Base-by-base conservation (phyloP, 2,329 filamentous ascomycete genomes). In the Hypomyces perniciosus region DNA sequence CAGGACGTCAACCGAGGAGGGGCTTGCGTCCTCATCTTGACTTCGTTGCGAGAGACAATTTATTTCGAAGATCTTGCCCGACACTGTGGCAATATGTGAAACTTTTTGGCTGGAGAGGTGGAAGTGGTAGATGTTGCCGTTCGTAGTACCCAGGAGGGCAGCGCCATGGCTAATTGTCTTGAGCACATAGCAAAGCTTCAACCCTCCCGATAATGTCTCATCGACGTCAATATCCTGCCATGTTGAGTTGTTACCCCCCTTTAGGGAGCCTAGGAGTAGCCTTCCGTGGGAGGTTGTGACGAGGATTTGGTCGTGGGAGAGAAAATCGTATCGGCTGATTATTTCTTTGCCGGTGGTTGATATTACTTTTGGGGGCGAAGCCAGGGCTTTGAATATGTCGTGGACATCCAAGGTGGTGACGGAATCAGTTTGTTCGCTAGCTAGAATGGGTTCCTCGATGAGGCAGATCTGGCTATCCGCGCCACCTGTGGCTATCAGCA, bases 401-500 rank as follows among this genome's bases (percentile, higher is more conserved):
- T 61, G 57, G 7, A 70, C 57, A n/a, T 67, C 64, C 12, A 70
- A 48, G 8, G 57, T 62, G 12, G 57, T 52, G 34, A 47, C 37
- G 12, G 10, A n/a, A 4, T 38, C 42, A 5, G 5, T 20, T 2
- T 13, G 13, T 4, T 46, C 38, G n/a, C 8, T 12, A 13, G 20
- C 28, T 8, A 37, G 12, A 5, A 9, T 9, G 6, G 51, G 31
- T n/a, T 65, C 63, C 39, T 64, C 59, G 29, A 79, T 70, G n/a
- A 81, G 59, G 3, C 75, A 73, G 38, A 85, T 76, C 56, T 77
- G 81, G 12, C 90, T 86, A 68, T 99, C 93, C 8, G 88, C 86
- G n/a, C 89, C 93, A 9, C 93, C 93, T 2, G 88, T 90, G 4
- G 80, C 83, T 20, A 90, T 66, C 1, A 76, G 55, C 0, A 73